These are phyloP conservation scores for Dendrobium huoshanense DNA, from an alignment of 106 monocot species.

Conservation along the genomic window DNA sequence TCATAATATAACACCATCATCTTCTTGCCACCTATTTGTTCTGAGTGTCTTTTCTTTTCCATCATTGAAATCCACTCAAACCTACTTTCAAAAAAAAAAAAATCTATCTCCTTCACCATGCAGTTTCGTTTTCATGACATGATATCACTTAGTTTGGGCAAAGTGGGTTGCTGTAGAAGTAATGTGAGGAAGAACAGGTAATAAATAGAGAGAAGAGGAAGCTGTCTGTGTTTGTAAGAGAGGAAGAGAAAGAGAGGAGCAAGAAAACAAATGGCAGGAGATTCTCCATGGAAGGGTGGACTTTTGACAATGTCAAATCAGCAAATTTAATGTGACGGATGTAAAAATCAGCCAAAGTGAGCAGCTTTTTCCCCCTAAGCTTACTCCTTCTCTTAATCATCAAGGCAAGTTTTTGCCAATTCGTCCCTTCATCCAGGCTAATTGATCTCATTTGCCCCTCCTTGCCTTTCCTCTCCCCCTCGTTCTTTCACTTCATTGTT, in stretches of 20 bases:
- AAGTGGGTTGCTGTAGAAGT: too few relatives aligned
- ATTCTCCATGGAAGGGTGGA: conserved; percentile 53
- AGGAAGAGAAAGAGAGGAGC: conserved; percentile 5
- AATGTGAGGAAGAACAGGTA: neutral
- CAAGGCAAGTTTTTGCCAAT: neutral
- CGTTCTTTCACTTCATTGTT: conserved; percentile 2
- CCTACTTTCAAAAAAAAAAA: too few relatives aligned
- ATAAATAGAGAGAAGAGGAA: neutral
- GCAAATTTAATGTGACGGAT: conserved; percentile 29
- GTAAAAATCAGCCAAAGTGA: conserved; percentile 15
- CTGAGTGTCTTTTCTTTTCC: too few relatives aligned
- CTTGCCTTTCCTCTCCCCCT: neutral
- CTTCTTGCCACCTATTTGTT: too few relatives aligned
- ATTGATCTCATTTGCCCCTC: neutral
- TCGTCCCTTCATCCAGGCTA: neutral
- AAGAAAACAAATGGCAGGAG: conserved; percentile 18
- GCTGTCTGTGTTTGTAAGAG: too few relatives aligned
- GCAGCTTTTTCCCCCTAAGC: conserved; percentile 11
- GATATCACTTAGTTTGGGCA: too few relatives aligned
- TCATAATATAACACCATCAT: too few relatives aligned
- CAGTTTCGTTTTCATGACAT: too few relatives aligned
- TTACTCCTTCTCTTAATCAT: neutral
- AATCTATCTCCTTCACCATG: too few relatives aligned
- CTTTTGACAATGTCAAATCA: conserved; percentile 72
- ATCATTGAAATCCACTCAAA: too few relatives aligned